Conservation (phyloP, 140 eudicot species). For the Flaveria floridana region DNA sequence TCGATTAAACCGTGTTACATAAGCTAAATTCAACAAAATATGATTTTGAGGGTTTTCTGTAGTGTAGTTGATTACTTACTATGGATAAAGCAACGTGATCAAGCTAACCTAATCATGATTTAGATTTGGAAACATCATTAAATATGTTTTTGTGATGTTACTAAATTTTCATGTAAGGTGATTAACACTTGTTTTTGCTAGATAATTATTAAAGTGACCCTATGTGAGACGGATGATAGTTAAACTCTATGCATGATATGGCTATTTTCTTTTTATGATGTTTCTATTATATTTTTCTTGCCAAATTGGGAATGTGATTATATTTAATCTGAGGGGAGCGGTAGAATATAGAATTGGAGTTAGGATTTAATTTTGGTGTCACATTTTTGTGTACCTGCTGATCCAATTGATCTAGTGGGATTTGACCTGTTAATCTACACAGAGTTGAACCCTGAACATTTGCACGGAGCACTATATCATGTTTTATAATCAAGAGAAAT, state of each 20-base stretch:
- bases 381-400: not conserved
- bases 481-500: not conserved
- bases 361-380: conserved; percentile 24
- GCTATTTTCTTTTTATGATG: conserved; percentile 1
- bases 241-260: conserved; percentile 19
- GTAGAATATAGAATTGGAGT: not conserved
- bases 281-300: conserved; percentile 13
- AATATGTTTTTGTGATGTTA: not conserved
- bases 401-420: not conserved
- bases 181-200: not conserved
- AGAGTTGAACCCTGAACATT: not conserved
- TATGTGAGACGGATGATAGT: conserved; percentile 6
- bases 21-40: conserved; percentile 14
- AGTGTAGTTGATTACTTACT: conserved; percentile 10
- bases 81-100: not conserved
- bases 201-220: not conserved
- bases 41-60: conserved; percentile 15
- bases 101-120: conserved; percentile 8
- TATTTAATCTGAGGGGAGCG: conserved; percentile 12
- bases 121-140: conserved; percentile 10
- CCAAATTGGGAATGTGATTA: conserved; percentile 24
- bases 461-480: not conserved
- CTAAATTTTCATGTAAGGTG: not conserved
- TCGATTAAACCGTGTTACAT: not conserved
- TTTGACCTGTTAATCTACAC: not conserved